Evolutionary conservation across 345 rosid genomes (phyloP), one percentile per base, ranked within the genome.

Genomic region (Arabidopsis suecica): DNA sequence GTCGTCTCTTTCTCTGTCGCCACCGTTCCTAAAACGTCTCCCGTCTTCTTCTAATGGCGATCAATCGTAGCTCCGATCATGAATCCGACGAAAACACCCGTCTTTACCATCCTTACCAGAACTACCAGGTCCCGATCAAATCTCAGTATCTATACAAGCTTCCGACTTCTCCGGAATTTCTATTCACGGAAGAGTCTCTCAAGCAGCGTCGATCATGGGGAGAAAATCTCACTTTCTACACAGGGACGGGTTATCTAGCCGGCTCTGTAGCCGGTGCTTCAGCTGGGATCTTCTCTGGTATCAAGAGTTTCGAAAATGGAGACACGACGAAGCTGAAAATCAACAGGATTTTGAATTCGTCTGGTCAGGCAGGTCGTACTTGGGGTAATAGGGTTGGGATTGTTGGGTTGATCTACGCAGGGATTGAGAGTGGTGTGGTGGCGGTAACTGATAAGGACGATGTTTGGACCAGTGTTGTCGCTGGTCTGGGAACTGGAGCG

Each of bases 151-250:
- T 86, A 32, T 90, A 95, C 86, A 82, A 86, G 84, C 92, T 95
- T 69, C 93, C 92, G 23, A 88, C 89, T 41, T 86, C 92, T 4
- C 97, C 99, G 9, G 97, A 91, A 54, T 88, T 73, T 73, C 97
- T 91, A 72, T 94, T 90, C 80, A 22, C 88, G n/a, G 98, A 94
- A 56, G 95, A 94, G 65, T 80, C 96, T 25, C 34, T 84, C 68
- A 86, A 61, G 73, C 86, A 88, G 61, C 96, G 96, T 74, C 97
- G 97, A 59, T 88, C 96, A 45, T 91, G 97, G 98, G 98, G 98
- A 10, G 97, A 91, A 75, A 94, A 91, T 47, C 91, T 94, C 71
- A 88, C 95, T 67, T 94, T 88, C 72, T 94, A 94, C 81, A 88
- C 97, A 37, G 97, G 98, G 4, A 62, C 87, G 2, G 81, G 90